Percentiles rank a stretch among this genome's conserved stretches.
These are phyloP conservation scores for Alternaria sp. DNA, from an alignment of 2,329 filamentous ascomycete species.

Conservation along the genomic window DNA sequence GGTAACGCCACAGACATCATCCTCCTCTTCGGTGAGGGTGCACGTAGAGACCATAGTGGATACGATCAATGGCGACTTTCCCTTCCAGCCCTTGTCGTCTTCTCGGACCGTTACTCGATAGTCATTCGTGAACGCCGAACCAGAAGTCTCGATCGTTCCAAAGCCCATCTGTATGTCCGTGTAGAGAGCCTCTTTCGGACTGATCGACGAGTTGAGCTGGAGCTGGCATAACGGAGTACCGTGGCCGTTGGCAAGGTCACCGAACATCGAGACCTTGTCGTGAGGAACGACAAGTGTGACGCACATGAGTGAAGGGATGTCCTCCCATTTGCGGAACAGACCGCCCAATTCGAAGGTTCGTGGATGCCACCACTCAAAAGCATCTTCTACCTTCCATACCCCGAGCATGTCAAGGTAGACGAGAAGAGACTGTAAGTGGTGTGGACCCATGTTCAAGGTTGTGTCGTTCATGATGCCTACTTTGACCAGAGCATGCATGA, in stretches of 20 bases:
- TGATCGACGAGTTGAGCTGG: constrained; percentile 7
- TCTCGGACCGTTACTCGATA: constrained; percentile 13
- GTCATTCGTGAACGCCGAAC: constrained; percentile 7
- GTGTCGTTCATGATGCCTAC: constrained; percentile 6
- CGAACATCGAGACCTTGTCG: constrained; percentile 6
- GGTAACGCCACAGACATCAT: not conserved
- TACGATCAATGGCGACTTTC: constrained; percentile 15
- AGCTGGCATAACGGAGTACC: constrained; percentile 13
- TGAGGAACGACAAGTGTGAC: constrained; percentile 22
- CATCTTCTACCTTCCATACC: not conserved
- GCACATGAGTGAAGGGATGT: constrained; percentile 16
- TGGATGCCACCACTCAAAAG: not conserved
- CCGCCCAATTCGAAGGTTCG: not conserved
- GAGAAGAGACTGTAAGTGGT: constrained; percentile 17
- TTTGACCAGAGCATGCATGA: constrained; percentile 3
- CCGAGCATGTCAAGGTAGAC: constrained; percentile 15
- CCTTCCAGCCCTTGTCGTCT: constrained; percentile 12
- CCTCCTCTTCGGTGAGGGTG: not conserved
- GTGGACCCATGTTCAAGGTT: constrained; percentile 8
- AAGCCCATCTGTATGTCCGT: constrained; percentile 20
- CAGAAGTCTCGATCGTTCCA: constrained; percentile 9
- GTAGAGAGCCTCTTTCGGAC: constrained; percentile 3
- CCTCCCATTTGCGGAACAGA: constrained; percentile 19
- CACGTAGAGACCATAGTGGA: constrained; percentile 15
- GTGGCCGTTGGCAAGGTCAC: not conserved